Evolutionary conservation across 1,284 basidiomycete species (phyloP), one percentile per base, ranked within the genome.

Genomic region (Coniferiporia weirii): DNA sequence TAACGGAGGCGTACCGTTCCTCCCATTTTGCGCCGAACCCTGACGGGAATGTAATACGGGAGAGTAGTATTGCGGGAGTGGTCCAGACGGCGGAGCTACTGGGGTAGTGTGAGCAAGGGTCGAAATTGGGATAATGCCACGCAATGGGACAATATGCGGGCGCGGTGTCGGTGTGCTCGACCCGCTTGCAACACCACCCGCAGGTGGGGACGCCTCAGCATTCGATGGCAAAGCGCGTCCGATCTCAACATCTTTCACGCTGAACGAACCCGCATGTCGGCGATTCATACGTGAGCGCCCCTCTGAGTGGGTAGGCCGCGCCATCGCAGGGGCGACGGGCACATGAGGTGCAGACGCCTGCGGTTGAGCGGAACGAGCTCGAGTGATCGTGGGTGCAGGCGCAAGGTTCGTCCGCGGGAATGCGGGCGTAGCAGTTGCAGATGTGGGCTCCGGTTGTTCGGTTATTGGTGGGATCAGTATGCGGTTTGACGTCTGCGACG

Each of bases 211-310:
- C 55, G 75, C 49, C 55, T 76, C 76, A 45, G 82, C 79, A 63
- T 82, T 81, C 13, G 85, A 85, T 3, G 91, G 89, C 63, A 96
- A 74, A 56, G 83, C 78, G 71, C 87, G 91, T 40, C 94, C 94
- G 57, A 92, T 84, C 70, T 95, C 87, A 1, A 97, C 89, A 69
- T 97, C 94, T 68, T 93, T 90, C 38, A 82, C 87, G 64, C 92
- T 95, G 75, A 96, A 97, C 0, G 93, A 96, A 5, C 94, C 94
- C 1, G 91, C 94, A 70, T 96, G 91, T 20, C 94, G 79, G n/a
- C 93, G 81, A 62, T 79, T 80, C 66, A 78, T 83, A 57, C 73
- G 72, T 49, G 68, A 65, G 60, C 73, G 61, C 3, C 51, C 54
- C 38, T 63, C 59, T n/a, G 59, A 54, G 10, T 47, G 45, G 6